Base-by-base conservation (phyloP, 768 basidiomycete species). In the Filobasidium floriforme region DNA sequence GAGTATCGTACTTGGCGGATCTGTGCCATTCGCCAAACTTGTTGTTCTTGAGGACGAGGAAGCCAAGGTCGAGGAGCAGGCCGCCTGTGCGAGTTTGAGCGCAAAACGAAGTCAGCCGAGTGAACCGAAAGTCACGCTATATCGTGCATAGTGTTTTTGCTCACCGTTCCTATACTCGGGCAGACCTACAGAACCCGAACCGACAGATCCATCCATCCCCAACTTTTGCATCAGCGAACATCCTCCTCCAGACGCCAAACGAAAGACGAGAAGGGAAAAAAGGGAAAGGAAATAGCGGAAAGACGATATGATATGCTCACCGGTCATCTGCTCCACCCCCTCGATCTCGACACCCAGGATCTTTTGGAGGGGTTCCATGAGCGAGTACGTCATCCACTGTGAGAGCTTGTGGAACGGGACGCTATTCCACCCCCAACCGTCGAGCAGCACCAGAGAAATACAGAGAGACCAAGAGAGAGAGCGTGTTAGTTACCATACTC, bases 391-490 rank as follows among this genome's bases (percentile, higher is more conserved):
- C 64, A 90, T 82, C 94, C 94, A 99, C 68, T 89, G 88, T 0
- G 90, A 91, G 59, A 99, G 83, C 77, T 99, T 98, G 81, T 97
- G 94, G 82, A 98, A 98, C 0, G 92, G 89, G 7, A 98, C 90
- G 37, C 54, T 57, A 90, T n/a, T n/a, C n/a, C n/a, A n/a, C n/a
- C n/a, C n/a, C n/a, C n/a, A n/a, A n/a, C n/a, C n/a, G n/a, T n/a
- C n/a, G n/a, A n/a, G n/a, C n/a, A n/a, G n/a, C n/a, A n/a, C n/a
- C n/a, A n/a, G n/a, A n/a, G n/a, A n/a, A n/a, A n/a, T n/a, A n/a
- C n/a, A n/a, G n/a, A n/a, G n/a, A n/a, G n/a, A n/a, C n/a, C n/a
- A n/a, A n/a, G n/a, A n/a, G n/a, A n/a, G n/a, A n/a, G n/a, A n/a
- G n/a, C n/a, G n/a, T n/a, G n/a, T n/a, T n/a, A n/a, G n/a, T n/a